Conservation (phyloP, 768 basidiomycete species). For the Holtermannia corniformis region DNA sequence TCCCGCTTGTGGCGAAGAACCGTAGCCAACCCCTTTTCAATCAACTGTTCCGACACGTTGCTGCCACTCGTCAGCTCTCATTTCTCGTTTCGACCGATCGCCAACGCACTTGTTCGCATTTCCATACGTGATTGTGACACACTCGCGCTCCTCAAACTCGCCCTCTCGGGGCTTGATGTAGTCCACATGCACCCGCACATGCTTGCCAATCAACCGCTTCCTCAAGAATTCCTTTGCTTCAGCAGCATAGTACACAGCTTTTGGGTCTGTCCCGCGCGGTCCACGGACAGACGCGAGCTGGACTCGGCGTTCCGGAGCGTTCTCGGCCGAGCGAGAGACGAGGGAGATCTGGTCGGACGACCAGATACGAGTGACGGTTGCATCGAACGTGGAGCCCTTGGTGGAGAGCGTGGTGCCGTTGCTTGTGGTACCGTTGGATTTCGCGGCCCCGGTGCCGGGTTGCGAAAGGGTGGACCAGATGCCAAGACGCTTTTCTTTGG, state of each 20-base stretch:
- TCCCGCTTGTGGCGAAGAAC: constrained; percentile 86
- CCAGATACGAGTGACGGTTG: constrained; percentile 77
- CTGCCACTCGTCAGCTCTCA: constrained; percentile 46
- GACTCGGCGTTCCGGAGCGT: constrained; percentile 65
- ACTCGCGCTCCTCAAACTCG: constrained; percentile 87
- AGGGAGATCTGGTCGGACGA: constrained; percentile 83
- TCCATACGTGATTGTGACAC: constrained; percentile 77
- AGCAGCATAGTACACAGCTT: constrained; percentile 74
- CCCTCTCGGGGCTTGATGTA: constrained; percentile 86
- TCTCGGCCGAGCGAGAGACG: constrained; percentile 53
- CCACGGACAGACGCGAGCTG: constrained; percentile 82
- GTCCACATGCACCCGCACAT: constrained; percentile 52
- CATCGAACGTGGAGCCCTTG: constrained; percentile 55
- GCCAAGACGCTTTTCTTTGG: constrained; percentile 48
- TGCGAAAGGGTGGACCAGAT: constrained; percentile 28
- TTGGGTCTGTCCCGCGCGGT: constrained; percentile 74
- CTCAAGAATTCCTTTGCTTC: constrained; percentile 90
- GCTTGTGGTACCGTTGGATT: constrained; percentile 43
- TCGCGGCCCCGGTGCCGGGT: constrained; percentile 29
- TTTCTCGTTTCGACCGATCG: background rate
- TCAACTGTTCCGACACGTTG: constrained; percentile 82
- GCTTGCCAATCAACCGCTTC: constrained; percentile 72
- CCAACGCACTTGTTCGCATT: constrained; percentile 62
- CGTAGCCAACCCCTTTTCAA: constrained; percentile 85
- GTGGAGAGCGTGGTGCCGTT: constrained; percentile 19